Percentiles rank a stretch among this genome's conserved stretches.
Evolutionary conservation across 192 early-diverging fungal species (phyloP).

Genomic region (Gamsiella multidivaricata): DNA sequence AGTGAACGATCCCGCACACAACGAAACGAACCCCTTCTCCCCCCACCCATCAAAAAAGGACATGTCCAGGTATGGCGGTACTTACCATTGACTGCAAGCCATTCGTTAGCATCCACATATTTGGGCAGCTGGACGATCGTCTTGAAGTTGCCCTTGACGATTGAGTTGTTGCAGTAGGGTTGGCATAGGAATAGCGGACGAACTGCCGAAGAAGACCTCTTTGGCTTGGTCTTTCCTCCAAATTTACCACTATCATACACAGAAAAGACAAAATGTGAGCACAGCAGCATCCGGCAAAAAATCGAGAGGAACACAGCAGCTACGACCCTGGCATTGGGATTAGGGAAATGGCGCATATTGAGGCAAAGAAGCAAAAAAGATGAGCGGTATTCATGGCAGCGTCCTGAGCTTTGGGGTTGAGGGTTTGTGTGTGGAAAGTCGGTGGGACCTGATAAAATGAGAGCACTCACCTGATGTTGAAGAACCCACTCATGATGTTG

Average conservation of each 20-base stretch:
- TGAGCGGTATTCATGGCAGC: too few species aligned
- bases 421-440: not conserved
- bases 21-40: too few species aligned
- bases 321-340: too few species aligned
- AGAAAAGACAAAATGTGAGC: too few species aligned
- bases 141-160: conserved; percentile 94
- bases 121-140: conserved; percentile 90
- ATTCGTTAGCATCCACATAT: conserved; percentile 94
- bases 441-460: not conserved
- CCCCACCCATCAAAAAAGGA: too few species aligned
- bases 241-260: conserved; percentile 22
- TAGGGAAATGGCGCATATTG: too few species aligned
- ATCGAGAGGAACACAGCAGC: too few species aligned
- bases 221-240: conserved; percentile 30
- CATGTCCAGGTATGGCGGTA: too few species aligned
- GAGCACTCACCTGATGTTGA: conserved; percentile 43
- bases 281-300: too few species aligned
- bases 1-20: too few species aligned
- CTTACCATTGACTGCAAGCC: conserved; percentile 86
- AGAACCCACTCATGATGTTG: conserved; percentile 36
- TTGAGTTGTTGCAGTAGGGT: conserved; percentile 78
- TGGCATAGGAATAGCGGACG: conserved; percentile 66
- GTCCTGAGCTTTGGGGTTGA: too few species aligned
- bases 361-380: not conserved
- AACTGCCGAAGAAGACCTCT: conserved; percentile 36